These are phyloP conservation scores for Cercospora beticola DNA, from an alignment of 2,329 filamentous ascomycete genomes.

Conservation along the genomic window DNA sequence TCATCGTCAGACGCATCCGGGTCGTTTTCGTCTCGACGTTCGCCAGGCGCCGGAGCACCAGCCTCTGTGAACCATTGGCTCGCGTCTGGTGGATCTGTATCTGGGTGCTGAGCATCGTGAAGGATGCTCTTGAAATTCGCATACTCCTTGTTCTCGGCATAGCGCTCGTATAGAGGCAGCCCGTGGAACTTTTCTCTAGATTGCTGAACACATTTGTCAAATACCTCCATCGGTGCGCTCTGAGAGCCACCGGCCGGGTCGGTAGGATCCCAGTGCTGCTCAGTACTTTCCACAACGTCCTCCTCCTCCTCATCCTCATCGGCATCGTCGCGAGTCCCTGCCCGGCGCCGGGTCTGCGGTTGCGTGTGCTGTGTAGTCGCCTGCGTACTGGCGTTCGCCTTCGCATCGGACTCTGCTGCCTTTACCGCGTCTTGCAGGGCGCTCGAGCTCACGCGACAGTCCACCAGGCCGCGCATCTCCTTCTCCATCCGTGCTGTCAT, in stretches of 20 bases:
- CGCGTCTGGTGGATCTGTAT: conserved; percentile 53
- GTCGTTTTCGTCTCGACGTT: conserved; percentile 38
- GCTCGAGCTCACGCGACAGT: conserved; percentile 52
- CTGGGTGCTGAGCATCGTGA: conserved; percentile 59
- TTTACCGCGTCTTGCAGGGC: conserved; percentile 47
- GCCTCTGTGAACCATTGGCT: conserved; percentile 59
- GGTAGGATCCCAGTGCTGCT: conserved; percentile 41
- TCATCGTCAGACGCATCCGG: conserved; percentile 63
- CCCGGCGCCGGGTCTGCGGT: conserved; percentile 31
- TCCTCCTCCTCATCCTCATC: conserved; percentile 21
- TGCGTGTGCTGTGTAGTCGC: conserved; percentile 37
- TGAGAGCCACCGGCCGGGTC: conserved; percentile 42
- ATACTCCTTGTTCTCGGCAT: conserved; percentile 61
- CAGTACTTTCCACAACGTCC: conserved; percentile 40
- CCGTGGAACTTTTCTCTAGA: conserved; percentile 48
- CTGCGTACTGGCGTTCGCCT: conserved; percentile 39
- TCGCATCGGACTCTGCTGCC: conserved; percentile 43
- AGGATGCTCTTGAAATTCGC: conserved; percentile 60
- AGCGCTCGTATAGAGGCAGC: conserved; percentile 45
- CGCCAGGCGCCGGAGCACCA: conserved; percentile 44
- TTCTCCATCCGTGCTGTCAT: conserved; percentile 59
- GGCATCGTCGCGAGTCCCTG: conserved; percentile 20
- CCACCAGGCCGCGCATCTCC: conserved; percentile 58
- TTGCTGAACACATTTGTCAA: conserved; percentile 40
- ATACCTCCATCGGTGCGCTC: conserved; percentile 40